phyloP scores from a whole-genome alignment of 345 rosid genomes.

The Eucalyptus pauciflora region DNA sequence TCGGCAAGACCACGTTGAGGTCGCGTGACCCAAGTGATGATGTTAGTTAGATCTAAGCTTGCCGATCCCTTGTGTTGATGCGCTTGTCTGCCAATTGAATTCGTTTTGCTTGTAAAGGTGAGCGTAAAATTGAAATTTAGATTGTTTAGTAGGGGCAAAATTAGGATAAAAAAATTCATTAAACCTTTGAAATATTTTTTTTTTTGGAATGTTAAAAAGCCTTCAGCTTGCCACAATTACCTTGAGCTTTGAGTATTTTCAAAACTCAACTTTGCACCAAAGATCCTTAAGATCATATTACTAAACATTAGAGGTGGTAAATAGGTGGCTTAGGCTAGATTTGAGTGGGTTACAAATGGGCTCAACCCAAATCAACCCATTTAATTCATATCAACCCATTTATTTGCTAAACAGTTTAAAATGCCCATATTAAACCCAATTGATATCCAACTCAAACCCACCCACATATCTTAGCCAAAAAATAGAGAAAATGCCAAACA shows the following conservation, averaged over 20 bases:
- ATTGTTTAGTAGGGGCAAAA: not conserved
- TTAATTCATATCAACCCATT: not conserved
- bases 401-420: too few species aligned
- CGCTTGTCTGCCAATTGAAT: fast-evolving
- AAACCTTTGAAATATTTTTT: not conserved
- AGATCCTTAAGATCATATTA: not conserved
- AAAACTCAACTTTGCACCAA: not conserved
- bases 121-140: not conserved
- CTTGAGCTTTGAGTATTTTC: not conserved
- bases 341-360: not conserved
- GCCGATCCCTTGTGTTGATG: fast-evolving
- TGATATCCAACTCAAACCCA: not conserved
- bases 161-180: not conserved
- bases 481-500: not conserved
- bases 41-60: not conserved
- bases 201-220: not conserved
- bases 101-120: fast-evolving
- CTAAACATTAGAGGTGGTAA: not conserved
- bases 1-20: not conserved
- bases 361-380: too few species aligned
- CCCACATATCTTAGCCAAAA: not conserved
- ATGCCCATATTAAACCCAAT: not conserved
- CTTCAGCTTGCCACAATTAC: not conserved
- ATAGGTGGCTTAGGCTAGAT: not conserved
- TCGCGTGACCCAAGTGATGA: not conserved